Percentiles rank a stretch among this genome's conserved stretches.
phyloP scores from a whole-genome alignment of 371 early-diverging fungal species.

The Gilbertella persicaria region DNA sequence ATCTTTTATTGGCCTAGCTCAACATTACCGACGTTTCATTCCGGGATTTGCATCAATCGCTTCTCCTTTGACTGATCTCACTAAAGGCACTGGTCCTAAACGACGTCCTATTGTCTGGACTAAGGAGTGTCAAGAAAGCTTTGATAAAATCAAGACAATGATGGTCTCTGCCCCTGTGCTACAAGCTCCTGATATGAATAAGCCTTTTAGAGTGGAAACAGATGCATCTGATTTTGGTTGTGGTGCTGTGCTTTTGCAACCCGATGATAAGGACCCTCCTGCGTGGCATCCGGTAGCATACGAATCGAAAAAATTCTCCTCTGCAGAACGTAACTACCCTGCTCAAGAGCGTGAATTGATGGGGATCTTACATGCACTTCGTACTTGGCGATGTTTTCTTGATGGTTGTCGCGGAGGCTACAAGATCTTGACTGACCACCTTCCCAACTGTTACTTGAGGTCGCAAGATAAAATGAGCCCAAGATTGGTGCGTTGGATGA shows the following conservation, averaged over 20 bases:
- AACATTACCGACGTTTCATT: conserved; percentile 41
- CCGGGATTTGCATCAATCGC: conserved; percentile 33
- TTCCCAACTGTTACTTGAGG: conserved; percentile 23
- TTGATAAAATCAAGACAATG: conserved; percentile 19
- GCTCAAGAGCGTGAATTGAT: conserved; percentile 38
- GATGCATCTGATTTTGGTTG: too few species aligned
- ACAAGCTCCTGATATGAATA: conserved; percentile 24
- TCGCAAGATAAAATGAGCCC: conserved; percentile 29
- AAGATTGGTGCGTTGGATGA: conserved; percentile 16
- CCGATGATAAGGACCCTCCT: too few species aligned
- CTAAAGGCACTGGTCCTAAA: conserved; percentile 25
- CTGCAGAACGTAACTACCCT: too few species aligned
- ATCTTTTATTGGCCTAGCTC: conserved; percentile 33
- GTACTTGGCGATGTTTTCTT: conserved; percentile 33
- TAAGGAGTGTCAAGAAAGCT: conserved; percentile 24
- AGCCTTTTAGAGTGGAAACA: too few species aligned
- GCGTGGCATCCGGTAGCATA: too few species aligned
- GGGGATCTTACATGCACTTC: conserved; percentile 34
- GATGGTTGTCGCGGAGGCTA: conserved; percentile 20
- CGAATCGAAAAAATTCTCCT: too few species aligned
- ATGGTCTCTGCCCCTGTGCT: conserved; percentile 21
- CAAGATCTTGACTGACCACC: conserved; percentile 26
- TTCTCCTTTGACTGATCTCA: conserved; percentile 40
- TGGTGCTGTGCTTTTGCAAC: too few species aligned
- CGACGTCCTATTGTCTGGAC: too few species aligned